Conservation (phyloP, 352 stramenopile species). For the Phytophthora brassicae region DNA sequence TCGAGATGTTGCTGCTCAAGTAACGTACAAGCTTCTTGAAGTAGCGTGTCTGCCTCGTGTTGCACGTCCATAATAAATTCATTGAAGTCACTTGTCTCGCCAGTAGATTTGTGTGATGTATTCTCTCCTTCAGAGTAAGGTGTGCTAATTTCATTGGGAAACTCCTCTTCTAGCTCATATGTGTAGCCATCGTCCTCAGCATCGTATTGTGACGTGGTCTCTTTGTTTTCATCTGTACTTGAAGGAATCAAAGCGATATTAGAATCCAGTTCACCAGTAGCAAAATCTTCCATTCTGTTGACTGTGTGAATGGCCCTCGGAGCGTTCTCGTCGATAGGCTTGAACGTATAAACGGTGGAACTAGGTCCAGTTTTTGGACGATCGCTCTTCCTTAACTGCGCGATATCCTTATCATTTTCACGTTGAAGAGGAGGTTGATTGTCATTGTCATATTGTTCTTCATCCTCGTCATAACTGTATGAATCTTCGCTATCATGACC, state of each 20-base stretch:
- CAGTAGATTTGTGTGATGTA: constrained; percentile 8
- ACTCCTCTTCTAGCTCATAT: constrained; percentile 25
- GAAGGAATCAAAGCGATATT: background rate
- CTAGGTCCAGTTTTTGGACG: background rate
- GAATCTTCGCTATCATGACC: constrained; percentile 12
- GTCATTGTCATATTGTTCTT: constrained; percentile 3
- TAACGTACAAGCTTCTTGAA: constrained; percentile 42
- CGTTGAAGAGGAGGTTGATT: constrained; percentile 4
- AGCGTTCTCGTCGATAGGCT: background rate
- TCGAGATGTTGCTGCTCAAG: constrained; percentile 38
- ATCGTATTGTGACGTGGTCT: background rate
- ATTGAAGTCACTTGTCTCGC: constrained; percentile 10
- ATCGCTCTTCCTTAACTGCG: background rate
- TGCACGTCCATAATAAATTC: constrained; percentile 30
- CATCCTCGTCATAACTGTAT: constrained; percentile 15
- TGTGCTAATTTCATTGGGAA: constrained; percentile 8
- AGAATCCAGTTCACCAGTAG: background rate
- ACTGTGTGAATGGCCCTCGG: background rate
- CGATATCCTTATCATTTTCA: constrained; percentile 10
- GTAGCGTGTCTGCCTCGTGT: constrained; percentile 39
- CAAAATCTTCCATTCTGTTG: background rate
- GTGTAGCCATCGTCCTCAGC: constrained; percentile 20
- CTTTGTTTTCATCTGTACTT: constrained; percentile 1
- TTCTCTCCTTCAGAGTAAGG: constrained; percentile 5
- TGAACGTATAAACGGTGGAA: background rate